A percentile compares a stretch with the other conserved stretches of the same genome.
These are phyloP conservation scores for Corinectria fuckeliana DNA, from an alignment of 2,329 filamentous ascomycete genomes.

Conservation along the genomic window DNA sequence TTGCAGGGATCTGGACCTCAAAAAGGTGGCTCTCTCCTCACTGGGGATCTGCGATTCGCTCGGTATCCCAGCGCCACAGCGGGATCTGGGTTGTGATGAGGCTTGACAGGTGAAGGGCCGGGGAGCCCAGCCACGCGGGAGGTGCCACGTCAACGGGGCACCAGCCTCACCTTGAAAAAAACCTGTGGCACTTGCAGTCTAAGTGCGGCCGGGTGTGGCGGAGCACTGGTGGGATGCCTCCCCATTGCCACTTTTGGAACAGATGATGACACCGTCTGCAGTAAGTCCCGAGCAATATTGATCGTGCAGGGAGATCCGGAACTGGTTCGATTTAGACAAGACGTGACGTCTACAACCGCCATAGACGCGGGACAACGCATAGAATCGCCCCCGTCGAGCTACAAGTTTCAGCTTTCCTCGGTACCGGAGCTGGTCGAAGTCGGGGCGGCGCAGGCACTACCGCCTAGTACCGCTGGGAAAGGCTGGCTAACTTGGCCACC, in stretches of 20 bases:
- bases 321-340: conserved; percentile 28
- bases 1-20: conserved; percentile 30
- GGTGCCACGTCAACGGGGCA: conserved; percentile 51
- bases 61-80: conserved; percentile 28
- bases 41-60: conserved; percentile 31
- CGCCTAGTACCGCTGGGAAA: conserved; percentile 4
- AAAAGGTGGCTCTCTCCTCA: conserved; percentile 14
- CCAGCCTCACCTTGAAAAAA: conserved; percentile 46
- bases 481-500: conserved; percentile 4
- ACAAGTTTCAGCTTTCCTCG: conserved; percentile 34
- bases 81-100: conserved; percentile 19
- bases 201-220: conserved; percentile 45
- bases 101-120: conserved; percentile 28
- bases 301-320: conserved; percentile 30
- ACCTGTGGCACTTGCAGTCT: conserved; percentile 30
- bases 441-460: conserved; percentile 4
- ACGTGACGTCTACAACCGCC: conserved; percentile 23
- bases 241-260: conserved; percentile 32
- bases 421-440: conserved; percentile 4
- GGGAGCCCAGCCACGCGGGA: conserved; percentile 42
- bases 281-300: conserved; percentile 24
- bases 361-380: conserved; percentile 37
- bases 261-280: conserved; percentile 12
- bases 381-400: conserved; percentile 32
- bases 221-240: conserved; percentile 43